Conservation (phyloP, 768 basidiomycete species). For the Amanita jacksonii region DNA sequence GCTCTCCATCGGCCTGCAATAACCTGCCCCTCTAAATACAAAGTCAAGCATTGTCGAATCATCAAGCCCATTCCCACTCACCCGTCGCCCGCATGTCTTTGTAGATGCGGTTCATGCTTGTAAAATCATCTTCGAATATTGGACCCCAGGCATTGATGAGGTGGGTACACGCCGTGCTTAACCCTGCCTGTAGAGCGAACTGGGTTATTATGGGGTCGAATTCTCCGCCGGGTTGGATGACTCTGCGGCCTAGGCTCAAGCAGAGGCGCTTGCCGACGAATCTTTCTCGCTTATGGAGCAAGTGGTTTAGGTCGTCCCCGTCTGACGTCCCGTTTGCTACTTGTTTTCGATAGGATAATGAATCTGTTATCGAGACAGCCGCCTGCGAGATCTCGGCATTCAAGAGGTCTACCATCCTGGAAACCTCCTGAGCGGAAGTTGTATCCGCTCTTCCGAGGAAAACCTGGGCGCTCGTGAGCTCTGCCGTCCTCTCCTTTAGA, state of each 20-base stretch:
- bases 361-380: conserved; percentile 34
- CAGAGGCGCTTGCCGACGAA: background rate
- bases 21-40: conserved; percentile 31
- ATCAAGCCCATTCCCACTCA: conserved; percentile 12
- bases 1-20: conserved; percentile 49
- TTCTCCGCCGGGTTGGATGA: background rate
- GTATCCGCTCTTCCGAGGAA: conserved; percentile 38
- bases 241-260: background rate
- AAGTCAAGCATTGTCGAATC: background rate
- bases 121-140: background rate
- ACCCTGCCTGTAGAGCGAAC: conserved; percentile 34
- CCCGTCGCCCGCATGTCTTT: conserved; percentile 33
- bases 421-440: conserved; percentile 34
- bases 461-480: conserved; percentile 39
- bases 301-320: background rate
- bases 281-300: background rate
- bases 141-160: conserved; percentile 4
- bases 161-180: conserved; percentile 20
- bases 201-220: conserved; percentile 31
- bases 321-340: conserved; percentile 10
- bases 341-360: background rate
- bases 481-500: conserved; percentile 32
- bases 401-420: conserved; percentile 25
- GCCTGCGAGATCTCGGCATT: conserved; percentile 42
- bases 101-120: conserved; percentile 26